A percentile compares a stretch with the other conserved stretches of the same genome.
These are phyloP conservation scores for Bimuria novae-zelandiae DNA, from an alignment of 2,329 filamentous ascomycete species.

Conservation along the genomic window DNA sequence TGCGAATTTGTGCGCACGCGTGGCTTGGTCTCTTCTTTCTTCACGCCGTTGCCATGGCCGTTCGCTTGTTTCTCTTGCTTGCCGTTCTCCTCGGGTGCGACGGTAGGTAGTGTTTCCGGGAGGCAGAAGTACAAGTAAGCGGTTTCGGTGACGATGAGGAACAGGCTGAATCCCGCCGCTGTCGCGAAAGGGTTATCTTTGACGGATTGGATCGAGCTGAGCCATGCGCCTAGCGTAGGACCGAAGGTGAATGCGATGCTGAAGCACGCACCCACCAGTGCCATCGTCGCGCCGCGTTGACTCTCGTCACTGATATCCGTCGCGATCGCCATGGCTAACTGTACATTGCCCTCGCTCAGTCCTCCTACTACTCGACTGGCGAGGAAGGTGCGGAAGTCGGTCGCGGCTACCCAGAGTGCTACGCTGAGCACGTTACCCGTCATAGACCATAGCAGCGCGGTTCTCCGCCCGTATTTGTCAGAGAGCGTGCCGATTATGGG, in stretches of 20 bases:
- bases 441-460: slow-evolving; percentile 90
- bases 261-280: slow-evolving; percentile 93
- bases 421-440: slow-evolving; percentile 90
- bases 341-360: slow-evolving; percentile 94
- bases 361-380: slow-evolving; percentile 92
- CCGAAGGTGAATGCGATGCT: slow-evolving; percentile 97
- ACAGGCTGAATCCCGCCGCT: slow-evolving; percentile 84
- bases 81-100: slow-evolving; percentile 11
- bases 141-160: slow-evolving; percentile 84
- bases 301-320: slow-evolving; percentile 91
- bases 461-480: slow-evolving; percentile 84
- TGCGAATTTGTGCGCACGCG: slow-evolving; percentile 76
- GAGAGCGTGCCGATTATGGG: slow-evolving; percentile 88
- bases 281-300: slow-evolving; percentile 89
- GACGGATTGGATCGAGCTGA: slow-evolving; percentile 77
- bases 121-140: slow-evolving; percentile 81
- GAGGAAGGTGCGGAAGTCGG: slow-evolving; percentile 94
- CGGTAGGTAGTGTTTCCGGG: slow-evolving; percentile 79
- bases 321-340: slow-evolving; percentile 93
- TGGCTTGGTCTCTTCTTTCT: slow-evolving; percentile 23
- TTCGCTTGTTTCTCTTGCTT: slow-evolving; percentile 26
- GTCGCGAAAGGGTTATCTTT: slow-evolving; percentile 91
- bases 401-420: slow-evolving; percentile 88
- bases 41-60: slow-evolving; percentile 22
- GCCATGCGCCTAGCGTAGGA: slow-evolving; percentile 84